Evolutionary conservation across 192 early-diverging fungal genomes (phyloP), one percentile per base, ranked within the genome.

Genomic region (Rhizophagus prolifer): DNA sequence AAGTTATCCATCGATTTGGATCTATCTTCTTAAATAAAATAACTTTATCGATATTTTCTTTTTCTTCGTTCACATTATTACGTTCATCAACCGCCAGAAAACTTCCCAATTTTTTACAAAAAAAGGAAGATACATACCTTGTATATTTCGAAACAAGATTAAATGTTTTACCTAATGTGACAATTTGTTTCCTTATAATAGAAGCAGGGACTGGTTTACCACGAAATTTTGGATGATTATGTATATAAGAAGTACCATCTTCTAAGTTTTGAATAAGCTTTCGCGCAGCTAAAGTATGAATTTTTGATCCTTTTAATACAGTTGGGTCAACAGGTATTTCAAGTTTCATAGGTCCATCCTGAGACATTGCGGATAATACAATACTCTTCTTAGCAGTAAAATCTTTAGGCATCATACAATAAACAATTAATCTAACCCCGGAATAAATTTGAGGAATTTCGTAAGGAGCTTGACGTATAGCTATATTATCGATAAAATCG

Each of bases 221-320:
- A 44, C 41, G 5, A 25, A 21, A 23, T 21, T 30, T 74, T 25
- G 60, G 60, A 63, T 63, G 28, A 23, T 46, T n/a, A 76, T 76
- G 65, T 7, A 76, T 10, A 68, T 31, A 68, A 14, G 64, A 68
- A 14, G 16, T 60, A 6, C 41, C 41, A n/a, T 74, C 60, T 46
- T 74, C 72, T 8, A 74, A 28, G 38, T 63, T 31, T 63, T 74
- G 60, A 26, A 74, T 74, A 25, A 74, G 36, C 64, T 74, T 74
- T 14, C 72, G 16, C 2, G 60, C 72, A 26, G 36, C 72, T 36
- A 74, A 28, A 23, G 72, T 74, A 58, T 74, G 60, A 23, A 74
- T 63, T 46, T 74, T 74, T 63, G 59, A 63, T 74, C 72, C 72
- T 47, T 63, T 19, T 16, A 62, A n/a, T 31, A 25, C 66, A 14